Percentiles rank a stretch among this genome's conserved stretches.
These are phyloP conservation scores for Neurospora intermedia DNA, from an alignment of 495 filamentous ascomycete genomes.

Conservation along the genomic window DNA sequence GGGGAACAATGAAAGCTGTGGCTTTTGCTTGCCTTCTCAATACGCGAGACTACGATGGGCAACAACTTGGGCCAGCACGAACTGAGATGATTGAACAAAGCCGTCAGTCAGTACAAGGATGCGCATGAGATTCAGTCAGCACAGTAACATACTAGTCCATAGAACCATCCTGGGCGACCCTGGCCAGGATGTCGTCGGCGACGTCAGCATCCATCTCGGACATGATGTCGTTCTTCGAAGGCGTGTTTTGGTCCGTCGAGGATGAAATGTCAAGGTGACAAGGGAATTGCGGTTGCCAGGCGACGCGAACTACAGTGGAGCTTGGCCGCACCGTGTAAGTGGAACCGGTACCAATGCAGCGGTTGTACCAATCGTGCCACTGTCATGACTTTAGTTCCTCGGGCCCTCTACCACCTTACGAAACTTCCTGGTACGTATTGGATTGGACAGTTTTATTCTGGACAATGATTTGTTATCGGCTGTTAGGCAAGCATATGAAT, in stretches of 20 bases:
- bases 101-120: conserved; percentile 2
- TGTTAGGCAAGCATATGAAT: background rate
- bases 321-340: background rate
- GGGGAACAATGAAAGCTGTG: background rate
- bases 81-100: conserved; percentile 12
- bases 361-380: background rate
- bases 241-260: conserved; percentile 4
- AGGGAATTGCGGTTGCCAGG: background rate
- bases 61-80: conserved; percentile 30
- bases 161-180: conserved; percentile 51
- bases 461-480: background rate
- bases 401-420: background rate
- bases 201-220: conserved; percentile 32
- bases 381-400: background rate
- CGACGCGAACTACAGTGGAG: background rate
- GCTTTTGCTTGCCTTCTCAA: conserved; percentile 25
- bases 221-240: conserved; percentile 15
- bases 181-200: conserved; percentile 54
- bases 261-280: conserved; percentile 1
- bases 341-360: background rate
- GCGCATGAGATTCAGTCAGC: background rate
- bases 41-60: conserved; percentile 26
- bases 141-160: conserved; percentile 53
- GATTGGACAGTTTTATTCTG: background rate
- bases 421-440: background rate